Base-by-base conservation (phyloP, 768 basidiomycete genomes). In the Suillus discolor region DNA sequence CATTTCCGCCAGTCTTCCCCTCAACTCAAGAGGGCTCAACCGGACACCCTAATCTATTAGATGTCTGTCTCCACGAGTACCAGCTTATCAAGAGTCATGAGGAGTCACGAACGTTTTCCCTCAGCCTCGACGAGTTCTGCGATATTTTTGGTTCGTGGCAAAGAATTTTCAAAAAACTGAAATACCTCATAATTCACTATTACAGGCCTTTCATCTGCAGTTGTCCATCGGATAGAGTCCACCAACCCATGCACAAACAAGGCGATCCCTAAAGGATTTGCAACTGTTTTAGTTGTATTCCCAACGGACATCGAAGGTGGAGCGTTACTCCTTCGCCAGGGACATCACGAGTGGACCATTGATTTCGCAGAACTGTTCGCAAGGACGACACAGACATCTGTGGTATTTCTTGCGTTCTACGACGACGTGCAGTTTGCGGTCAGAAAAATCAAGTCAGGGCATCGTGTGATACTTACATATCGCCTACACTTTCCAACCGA, bases 251-350 rank as follows among this genome's bases (percentile, higher is more conserved):
- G 25, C 12, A 6, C 28, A 42, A 20, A 85, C 66, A 76, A 79
- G 44, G 85, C 85, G 66, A 84, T 83, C 0, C 82, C 82, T 7
- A 78, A 80, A 11, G 71, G 75, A 12, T 81, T 87, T 47, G 85
- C 82, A 1, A 85, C 86, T 1, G 78, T 88, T 11, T 80, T 87
- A 1, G 69, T 86, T 47, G 78, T 83, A n/a, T 79, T 84, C 59
- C 85, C 85, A 18, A 81, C 81, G 0, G 23, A 67, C 0, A 80
- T 85, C 66, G 74, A 82, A 66, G 85, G 84, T 1, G 85, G 85
- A 3, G 71, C 74, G 9, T 75, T 86, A 15, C 61, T 77, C 5
- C 73, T 87, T 1, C 77, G 77, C 13, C 75, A 79, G 41, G 65
- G 55, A 7, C 74, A 69, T 20, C 62, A 74, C 20, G 79, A 81